Conservation (phyloP, 345 rosid species). For the Boechera divaricarpa region DNA sequence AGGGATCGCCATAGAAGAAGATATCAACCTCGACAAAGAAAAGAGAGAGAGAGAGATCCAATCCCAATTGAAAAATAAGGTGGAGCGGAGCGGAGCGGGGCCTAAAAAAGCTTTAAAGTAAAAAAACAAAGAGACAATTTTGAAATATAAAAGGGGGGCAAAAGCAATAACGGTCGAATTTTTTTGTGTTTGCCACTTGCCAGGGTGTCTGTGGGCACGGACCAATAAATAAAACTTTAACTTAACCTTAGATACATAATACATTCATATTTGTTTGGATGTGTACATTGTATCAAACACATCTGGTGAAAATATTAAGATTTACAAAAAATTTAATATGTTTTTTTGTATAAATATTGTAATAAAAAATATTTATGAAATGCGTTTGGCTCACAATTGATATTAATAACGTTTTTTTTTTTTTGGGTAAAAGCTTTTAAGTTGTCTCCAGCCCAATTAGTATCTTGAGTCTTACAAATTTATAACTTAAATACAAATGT, state of each 20-base stretch:
- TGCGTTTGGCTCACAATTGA: neutral
- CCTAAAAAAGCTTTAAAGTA: neutral
- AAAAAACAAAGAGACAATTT: neutral
- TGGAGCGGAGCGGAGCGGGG: conserved; percentile 23
- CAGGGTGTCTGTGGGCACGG: conserved; percentile 29
- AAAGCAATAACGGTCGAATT: conserved; percentile 69
- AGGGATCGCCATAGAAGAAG: conserved; percentile 68
- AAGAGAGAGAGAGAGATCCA: conserved; percentile 15
- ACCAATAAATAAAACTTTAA: neutral
- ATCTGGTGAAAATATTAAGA: too few relatives aligned
- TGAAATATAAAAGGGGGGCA: neutral
- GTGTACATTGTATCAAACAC: neutral
- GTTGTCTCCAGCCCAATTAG: neutral
- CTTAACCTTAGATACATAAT: neutral
- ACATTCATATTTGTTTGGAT: neutral
- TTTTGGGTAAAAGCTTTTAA: too few relatives aligned
- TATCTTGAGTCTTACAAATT: neutral
- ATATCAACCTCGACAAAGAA: neutral
- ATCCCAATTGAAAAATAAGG: conserved; percentile 20
- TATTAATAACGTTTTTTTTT: neutral
- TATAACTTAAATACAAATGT: neutral
- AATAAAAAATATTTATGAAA: too few relatives aligned
- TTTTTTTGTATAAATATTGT: too few relatives aligned
- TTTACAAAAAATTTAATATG: too few relatives aligned
- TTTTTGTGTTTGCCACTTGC: conserved; percentile 50